Percentiles rank a stretch among this genome's conserved stretches.
Conservation (phyloP, 73 alveolate species). For the Stentor coeruleus region DNA sequence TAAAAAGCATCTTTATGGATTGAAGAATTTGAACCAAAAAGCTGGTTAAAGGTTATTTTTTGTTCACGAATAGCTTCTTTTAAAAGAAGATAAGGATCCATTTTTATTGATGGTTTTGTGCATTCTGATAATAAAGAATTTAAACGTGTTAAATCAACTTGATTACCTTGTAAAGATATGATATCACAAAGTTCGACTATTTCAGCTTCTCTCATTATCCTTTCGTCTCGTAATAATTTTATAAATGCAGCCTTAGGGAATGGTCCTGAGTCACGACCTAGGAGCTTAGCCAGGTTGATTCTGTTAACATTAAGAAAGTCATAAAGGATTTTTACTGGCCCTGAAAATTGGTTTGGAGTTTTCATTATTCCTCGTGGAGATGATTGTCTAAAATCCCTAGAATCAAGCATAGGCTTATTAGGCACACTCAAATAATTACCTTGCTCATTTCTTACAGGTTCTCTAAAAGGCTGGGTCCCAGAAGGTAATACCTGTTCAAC, state of each 20-base stretch:
- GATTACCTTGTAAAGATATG: not conserved
- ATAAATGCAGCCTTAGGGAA: not conserved
- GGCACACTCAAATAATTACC: no score
- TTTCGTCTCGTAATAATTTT: not conserved
- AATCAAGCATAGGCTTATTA: no score
- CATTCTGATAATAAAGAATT: not conserved
- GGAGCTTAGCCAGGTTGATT: not conserved
- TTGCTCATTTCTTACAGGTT: no score
- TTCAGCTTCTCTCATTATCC: not conserved
- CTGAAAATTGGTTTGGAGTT: not conserved
- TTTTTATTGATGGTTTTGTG: not conserved
- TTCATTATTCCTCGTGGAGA: not conserved
- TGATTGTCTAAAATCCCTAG: no score
- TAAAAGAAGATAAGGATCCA: not conserved
- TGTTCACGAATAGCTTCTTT: not conserved
- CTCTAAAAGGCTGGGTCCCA: not conserved
- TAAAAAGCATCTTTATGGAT: not conserved
- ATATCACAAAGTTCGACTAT: not conserved
- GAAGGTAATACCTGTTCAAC: not conserved
- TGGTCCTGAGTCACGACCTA: constrained; percentile 15
- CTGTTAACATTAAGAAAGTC: not conserved
- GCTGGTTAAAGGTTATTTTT: not conserved
- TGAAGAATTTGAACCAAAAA: not conserved
- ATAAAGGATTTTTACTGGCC: constrained; percentile 7
- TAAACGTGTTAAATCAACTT: not conserved